Evolutionary conservation across 2,329 filamentous ascomycete genomes (phyloP), one percentile per base, ranked within the genome.

Genomic region (Drechslerella dactyloides): DNA sequence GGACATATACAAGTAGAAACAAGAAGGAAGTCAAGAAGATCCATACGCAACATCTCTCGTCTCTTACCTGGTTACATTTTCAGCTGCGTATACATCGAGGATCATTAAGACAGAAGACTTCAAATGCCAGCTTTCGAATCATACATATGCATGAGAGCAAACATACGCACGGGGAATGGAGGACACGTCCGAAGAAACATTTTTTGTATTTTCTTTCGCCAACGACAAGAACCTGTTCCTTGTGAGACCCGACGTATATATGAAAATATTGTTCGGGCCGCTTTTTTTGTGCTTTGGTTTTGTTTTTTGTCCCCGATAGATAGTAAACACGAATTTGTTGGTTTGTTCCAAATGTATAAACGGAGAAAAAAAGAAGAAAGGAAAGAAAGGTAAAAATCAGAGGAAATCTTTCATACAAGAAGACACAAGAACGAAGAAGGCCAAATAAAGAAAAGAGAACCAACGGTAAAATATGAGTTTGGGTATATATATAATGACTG

Each of bases 311-410:
- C 27, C 48, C 24, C 44, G 50, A 51, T 37, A 40, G 27, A 60
- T 27, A 33, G 27, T 33, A 33, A 33, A 56, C 48, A 52, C 24
- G 19, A 33, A 55, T 44, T 21, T 40, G 27, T 13, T n/a, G n/a
- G n/a, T n/a, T n/a, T n/a, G 19, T 55, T 11, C 52, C 37, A 68
- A 51, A 52, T 46, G 23, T 35, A 58, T 42, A 52, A 65, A 13
- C 46, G 13, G 24, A 27, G 53, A 46, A 51, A 37, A 27, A 24
- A 44, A 48, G 51, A 65, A 56, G 40, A 50, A 46, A 37, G 24
- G 30, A 11, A 23, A n/a, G 27, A 48, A 52, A 37, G 13, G 21
- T 46, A 54, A 52, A 8, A 48, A 54, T 15, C 17, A 59, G 15
- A 40, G 52, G 50, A 42, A 24, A 52, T 56, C 23, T 58, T 58